phyloP scores from a whole-genome alignment of 371 early-diverging fungal genomes.

The Basidiobolus meristosporus region DNA sequence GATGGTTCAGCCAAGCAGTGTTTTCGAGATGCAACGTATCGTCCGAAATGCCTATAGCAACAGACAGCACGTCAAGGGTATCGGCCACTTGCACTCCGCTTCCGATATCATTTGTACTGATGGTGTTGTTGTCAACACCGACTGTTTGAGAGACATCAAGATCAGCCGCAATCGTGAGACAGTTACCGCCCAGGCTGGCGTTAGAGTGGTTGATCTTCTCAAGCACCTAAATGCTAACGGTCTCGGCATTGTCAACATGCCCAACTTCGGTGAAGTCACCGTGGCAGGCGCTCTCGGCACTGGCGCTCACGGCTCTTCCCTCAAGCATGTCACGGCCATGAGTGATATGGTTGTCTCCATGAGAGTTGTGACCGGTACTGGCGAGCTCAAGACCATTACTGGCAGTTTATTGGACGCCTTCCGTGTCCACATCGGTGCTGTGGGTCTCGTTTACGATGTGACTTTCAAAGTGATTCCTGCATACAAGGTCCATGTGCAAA shows the following conservation, averaged over 20 bases:
- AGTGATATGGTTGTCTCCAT: background rate
- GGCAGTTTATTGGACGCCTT: background rate
- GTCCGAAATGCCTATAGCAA: too few species aligned
- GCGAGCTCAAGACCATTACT: background rate
- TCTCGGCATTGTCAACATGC: background rate
- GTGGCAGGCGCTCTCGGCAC: background rate
- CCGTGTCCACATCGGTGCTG: background rate
- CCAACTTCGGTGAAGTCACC: background rate
- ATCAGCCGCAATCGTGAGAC: background rate
- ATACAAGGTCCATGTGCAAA: background rate
- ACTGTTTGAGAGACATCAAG: background rate
- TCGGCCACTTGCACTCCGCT: background rate
- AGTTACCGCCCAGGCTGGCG: background rate
- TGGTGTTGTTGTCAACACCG: background rate
- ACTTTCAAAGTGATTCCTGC: background rate
- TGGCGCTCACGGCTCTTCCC: background rate
- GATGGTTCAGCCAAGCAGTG: too few species aligned
- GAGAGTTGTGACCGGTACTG: background rate
- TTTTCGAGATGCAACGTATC: too few species aligned
- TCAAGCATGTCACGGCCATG: background rate
- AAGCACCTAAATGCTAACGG: background rate
- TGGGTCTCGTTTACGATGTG: background rate
- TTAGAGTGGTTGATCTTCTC: background rate
- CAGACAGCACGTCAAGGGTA: background rate
- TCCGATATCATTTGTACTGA: constrained; percentile 1